Conservation (phyloP, 345 rosid species). For the Draba incana region DNA sequence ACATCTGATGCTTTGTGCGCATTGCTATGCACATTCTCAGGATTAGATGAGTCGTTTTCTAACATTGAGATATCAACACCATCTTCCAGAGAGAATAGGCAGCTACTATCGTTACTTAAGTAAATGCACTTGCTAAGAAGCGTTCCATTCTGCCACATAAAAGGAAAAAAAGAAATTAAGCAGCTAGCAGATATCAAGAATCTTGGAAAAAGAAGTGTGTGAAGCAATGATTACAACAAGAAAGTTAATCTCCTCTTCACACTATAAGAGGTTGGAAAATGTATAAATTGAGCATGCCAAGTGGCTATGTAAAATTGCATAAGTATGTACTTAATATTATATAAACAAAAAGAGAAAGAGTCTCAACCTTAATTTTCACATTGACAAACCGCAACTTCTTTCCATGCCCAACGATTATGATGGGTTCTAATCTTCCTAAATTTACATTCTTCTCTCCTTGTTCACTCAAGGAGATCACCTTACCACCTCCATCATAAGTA, state of each 20-base stretch:
- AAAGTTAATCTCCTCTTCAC: conserved; percentile 23
- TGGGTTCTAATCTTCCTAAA: conserved; percentile 61
- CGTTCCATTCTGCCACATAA: conserved; percentile 68
- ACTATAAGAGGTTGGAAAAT: conserved; percentile 20
- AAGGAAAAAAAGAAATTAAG: conserved; percentile 28
- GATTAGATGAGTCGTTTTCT: conserved; percentile 54
- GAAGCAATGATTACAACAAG: conserved; percentile 20
- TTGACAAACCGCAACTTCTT: conserved; percentile 89
- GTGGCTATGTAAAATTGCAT: conserved; percentile 6
- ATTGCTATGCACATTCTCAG: conserved; percentile 48
- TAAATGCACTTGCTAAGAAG: conserved; percentile 82
- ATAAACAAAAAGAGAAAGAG: conserved; percentile 18
- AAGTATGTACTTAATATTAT: conserved; percentile 1
- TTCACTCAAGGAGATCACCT: conserved; percentile 65
- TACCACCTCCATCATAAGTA: conserved; percentile 92
- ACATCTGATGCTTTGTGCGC: conserved; percentile 46
- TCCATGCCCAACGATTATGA: conserved; percentile 85
- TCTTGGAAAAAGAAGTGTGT: conserved; percentile 18
- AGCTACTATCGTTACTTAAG: conserved; percentile 94
- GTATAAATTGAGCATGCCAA: conserved; percentile 15
- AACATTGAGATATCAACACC: conserved; percentile 74
- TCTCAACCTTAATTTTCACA: conserved; percentile 82
- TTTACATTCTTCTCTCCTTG: conserved; percentile 52
- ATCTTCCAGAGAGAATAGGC: conserved; percentile 77
- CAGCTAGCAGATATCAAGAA: conserved; percentile 26